Evolutionary conservation across 208 protist genomes (phyloP), one percentile per base, ranked within the genome.

Genomic region (Zelonia costaricensis): DNA sequence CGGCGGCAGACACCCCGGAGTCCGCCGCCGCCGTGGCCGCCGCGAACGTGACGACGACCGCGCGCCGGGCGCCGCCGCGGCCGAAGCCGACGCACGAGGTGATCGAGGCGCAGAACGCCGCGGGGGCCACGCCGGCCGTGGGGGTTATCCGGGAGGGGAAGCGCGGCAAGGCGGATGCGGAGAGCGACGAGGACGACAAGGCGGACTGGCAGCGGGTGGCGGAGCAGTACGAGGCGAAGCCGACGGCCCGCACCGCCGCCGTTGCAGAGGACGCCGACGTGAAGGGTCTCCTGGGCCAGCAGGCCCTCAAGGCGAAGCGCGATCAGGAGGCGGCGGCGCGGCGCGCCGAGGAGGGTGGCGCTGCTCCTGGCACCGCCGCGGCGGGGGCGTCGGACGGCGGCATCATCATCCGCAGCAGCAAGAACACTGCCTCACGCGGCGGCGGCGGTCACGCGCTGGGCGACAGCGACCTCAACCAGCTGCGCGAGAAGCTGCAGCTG

Each of bases 401-500:
- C 30, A 95, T 93, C 60, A 62, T 92, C 42, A 91, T 95, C 52
- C 84, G 74, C 52, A 86, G 56, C 60, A 69, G 64, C 54, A 75
- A 74, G 28, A 63, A 62, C 35, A 69, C 62, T 10, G 59, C 64
- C n/a, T 66, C 66, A 4, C 68, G 69, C 28, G 63, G 65, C 13
- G 65, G 49, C 4, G 75, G 55, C 27, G 48, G 75, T 22, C 40
- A 69, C n/a, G 64, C 66, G 1, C 80, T 93, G 45, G 78, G 78
- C 3, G 90, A 93, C 51, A 70, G 56, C 27, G 90, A 96, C 45
- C 67, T 96, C 12, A 82, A 69, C 48, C 84, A 85, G 49, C 81
- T 96, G 28, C 82, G 90, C 4, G 86, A 93, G 70, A 86, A 93
- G 75, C 67, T 96, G 51, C 90, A 96, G 67, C 69, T 94, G 30